phyloP scores from a whole-genome alignment of 73 alveolate species.

The Paramecium bursaria region DNA sequence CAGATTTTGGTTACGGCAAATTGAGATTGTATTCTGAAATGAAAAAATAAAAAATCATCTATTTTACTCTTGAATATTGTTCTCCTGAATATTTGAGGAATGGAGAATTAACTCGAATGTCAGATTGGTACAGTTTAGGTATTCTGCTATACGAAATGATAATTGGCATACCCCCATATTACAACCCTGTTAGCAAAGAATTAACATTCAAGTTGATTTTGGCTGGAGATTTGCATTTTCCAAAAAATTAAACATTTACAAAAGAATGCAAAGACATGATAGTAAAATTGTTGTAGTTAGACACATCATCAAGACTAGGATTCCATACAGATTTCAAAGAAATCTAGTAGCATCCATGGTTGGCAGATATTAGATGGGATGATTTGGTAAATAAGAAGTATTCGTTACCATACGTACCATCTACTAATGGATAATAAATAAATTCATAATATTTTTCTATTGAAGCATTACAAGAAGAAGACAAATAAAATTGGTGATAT shows the following conservation, averaged over 20 bases:
- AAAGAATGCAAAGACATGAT: slow-evolving; percentile 36
- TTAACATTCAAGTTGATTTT: slow-evolving; percentile 23
- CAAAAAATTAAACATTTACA: slow-evolving; percentile 4
- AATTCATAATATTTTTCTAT: background rate
- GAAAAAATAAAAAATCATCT: background rate
- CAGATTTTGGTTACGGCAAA: slow-evolving; percentile 51
- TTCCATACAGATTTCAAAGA: slow-evolving; percentile 57
- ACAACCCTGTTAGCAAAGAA: background rate
- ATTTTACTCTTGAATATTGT: slow-evolving; percentile 29
- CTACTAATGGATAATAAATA: background rate
- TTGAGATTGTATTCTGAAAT: slow-evolving; percentile 7
- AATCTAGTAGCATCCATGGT: slow-evolving; percentile 58
- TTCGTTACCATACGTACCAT: background rate
- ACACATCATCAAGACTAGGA: slow-evolving; percentile 25
- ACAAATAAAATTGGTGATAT: slow-evolving; percentile 27
- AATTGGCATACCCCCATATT: slow-evolving; percentile 68
- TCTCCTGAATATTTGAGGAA: slow-evolving; percentile 42
- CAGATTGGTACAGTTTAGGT: slow-evolving; percentile 71
- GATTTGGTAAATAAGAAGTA: slow-evolving; percentile 20
- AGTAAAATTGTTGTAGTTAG: slow-evolving; percentile 20
- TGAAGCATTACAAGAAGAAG: slow-evolving; percentile 13
- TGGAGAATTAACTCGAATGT: slow-evolving; percentile 57
- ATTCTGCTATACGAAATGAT: slow-evolving; percentile 55
- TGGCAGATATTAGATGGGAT: slow-evolving; percentile 38
- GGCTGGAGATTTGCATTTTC: slow-evolving; percentile 45